Evolutionary conservation across 2,329 filamentous ascomycete genomes (phyloP), one percentile per base, ranked within the genome.

Genomic region (Sporothrix brasiliensis): DNA sequence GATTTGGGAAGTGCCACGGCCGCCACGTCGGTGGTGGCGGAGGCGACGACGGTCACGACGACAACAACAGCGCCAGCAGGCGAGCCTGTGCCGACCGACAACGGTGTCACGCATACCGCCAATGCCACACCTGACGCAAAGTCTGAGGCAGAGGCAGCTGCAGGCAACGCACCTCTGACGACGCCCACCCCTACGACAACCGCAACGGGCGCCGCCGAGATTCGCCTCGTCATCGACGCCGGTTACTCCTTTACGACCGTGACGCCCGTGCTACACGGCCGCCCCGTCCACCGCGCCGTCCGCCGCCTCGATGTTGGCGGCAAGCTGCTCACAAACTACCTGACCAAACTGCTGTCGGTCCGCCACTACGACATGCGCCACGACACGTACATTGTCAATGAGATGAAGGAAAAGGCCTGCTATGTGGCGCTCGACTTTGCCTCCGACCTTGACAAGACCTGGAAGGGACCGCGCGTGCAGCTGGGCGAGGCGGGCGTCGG

Each of bases 361-460:
- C 90, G 95, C 7, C 93, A 97, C 77, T 97, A 96, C 79, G 94
- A 97, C 78, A 94, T 99, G 88, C 89, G 95, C 73, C 94, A 97
- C 79, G 95, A 99, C 76, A 91, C 92, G 0, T 90, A 96, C 79
- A 90, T 98, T 67, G 93, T 97, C 78, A 97, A 97, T 76, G 92
- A 97, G 79, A 94, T 98, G 80, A 99, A 99, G 78, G 95, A 99
- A 78, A 86, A 90, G 4, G 89, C 91, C 0, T 97, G 92, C 77
- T 98, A 91, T 75, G 89, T 97, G 13, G 91, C 91, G 2, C 82
- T 87, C 0, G 88, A 96, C 77, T 97, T 98, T 79, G 83, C 84
- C 34, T 77, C 79, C 7, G 92, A 97, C 75, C 86, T 99, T 49
- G 94, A 98, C 73, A 86, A 85, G 73, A 90, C 89, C 0, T 97